Evolutionary conservation across 345 rosid species (phyloP).

Genomic region (Camelina laxa): DNA sequence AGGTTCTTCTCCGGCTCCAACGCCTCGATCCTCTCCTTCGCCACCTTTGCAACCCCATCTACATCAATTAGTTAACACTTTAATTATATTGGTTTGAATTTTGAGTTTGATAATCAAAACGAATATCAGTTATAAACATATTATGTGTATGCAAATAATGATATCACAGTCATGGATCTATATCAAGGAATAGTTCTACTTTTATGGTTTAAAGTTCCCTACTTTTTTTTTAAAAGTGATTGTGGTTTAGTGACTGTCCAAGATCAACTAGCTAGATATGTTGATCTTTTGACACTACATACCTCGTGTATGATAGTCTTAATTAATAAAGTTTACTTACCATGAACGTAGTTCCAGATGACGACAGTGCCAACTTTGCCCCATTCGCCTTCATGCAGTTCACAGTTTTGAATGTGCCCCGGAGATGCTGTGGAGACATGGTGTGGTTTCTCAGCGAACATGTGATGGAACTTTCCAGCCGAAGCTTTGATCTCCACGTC

Average conservation of each 20-base stretch:
- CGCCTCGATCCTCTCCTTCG: slow-evolving; percentile 15
- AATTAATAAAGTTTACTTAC: not conserved
- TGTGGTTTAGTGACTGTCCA: not conserved
- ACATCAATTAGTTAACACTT: not conserved
- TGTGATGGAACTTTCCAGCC: slow-evolving; percentile 38
- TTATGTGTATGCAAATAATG: too few species aligned
- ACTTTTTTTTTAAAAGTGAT: not conserved
- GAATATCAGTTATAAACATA: not conserved
- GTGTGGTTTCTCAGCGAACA: slow-evolving; percentile 46
- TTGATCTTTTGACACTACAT: not conserved
- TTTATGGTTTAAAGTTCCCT: not conserved
- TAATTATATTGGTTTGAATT: not conserved
- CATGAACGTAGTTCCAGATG: slow-evolving; percentile 45
- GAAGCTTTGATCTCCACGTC: slow-evolving; percentile 21
- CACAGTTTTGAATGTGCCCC: slow-evolving; percentile 26
- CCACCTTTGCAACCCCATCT: slow-evolving; percentile 1
- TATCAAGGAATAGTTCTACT: too few species aligned
- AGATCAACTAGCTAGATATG: not conserved
- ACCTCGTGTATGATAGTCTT: not conserved
- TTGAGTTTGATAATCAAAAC: not conserved
- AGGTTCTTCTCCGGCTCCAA: slow-evolving; percentile 10
- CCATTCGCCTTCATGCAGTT: slow-evolving; percentile 48
- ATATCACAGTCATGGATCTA: too few species aligned
- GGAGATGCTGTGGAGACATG: slow-evolving; percentile 39
- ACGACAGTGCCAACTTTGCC: slow-evolving; percentile 41